These are phyloP conservation scores for Aspergillus sp. DNA, from an alignment of 2,329 filamentous ascomycete species.

Conservation along the genomic window DNA sequence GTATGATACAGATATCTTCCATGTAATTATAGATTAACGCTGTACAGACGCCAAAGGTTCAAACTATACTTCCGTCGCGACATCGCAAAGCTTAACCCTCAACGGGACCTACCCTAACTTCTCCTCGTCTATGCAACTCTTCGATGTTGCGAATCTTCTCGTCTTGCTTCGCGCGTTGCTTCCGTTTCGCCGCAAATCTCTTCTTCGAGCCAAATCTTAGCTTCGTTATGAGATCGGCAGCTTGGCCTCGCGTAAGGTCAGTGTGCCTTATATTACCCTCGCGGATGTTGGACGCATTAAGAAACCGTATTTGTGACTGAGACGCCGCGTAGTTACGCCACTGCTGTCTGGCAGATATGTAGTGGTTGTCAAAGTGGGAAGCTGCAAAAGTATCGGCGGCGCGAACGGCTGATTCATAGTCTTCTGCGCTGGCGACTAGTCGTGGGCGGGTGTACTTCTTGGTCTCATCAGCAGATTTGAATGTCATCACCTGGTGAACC, in stretches of 20 bases:
- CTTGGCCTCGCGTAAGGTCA: constrained; percentile 74
- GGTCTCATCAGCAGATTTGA: constrained; percentile 30
- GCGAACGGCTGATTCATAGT: constrained; percentile 74
- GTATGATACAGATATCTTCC: background rate
- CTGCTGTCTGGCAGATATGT: constrained; percentile 63
- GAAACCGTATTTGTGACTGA: constrained; percentile 45
- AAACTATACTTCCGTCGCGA: background rate
- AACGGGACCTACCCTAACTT: constrained; percentile 8
- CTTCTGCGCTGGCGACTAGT: constrained; percentile 63
- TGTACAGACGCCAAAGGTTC: background rate
- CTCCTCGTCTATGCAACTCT: constrained; percentile 5
- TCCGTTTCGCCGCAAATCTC: constrained; percentile 52
- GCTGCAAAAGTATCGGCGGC: constrained; percentile 80
- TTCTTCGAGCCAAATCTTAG: constrained; percentile 77
- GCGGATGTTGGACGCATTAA: constrained; percentile 39
- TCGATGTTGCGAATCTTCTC: constrained; percentile 8
- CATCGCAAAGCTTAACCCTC: background rate
- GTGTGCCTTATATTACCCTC: constrained; percentile 14
- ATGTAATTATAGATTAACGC: background rate
- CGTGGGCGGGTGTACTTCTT: constrained; percentile 68
- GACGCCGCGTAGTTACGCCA: constrained; percentile 72
- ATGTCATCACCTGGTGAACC: constrained; percentile 35
- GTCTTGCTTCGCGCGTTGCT: constrained; percentile 11
- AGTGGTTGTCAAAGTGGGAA: constrained; percentile 63
- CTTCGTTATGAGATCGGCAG: constrained; percentile 89